Conservation (phyloP, 208 protist genomes). For the Trypanosomatidae sp. region DNA sequence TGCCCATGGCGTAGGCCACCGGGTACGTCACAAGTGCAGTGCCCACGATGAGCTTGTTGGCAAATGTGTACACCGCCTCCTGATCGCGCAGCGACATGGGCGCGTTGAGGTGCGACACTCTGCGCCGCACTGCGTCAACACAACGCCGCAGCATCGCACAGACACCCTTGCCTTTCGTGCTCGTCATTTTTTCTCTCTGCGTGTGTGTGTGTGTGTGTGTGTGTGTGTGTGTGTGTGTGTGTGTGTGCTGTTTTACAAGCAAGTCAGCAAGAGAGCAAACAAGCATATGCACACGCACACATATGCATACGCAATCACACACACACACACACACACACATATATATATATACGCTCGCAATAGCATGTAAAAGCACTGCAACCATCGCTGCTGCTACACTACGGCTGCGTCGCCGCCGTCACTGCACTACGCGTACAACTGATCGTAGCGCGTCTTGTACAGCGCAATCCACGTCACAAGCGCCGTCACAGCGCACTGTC, state of each 20-base stretch:
- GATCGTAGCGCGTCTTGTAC: conserved; percentile 27
- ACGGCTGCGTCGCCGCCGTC: neutral
- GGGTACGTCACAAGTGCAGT: conserved; percentile 34
- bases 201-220: no score
- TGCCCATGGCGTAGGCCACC: conserved; percentile 30
- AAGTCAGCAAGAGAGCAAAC: conserved; percentile 2
- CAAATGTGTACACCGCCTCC: conserved; percentile 7
- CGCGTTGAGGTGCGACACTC: conserved; percentile 42
- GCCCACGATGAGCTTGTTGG: conserved; percentile 26
- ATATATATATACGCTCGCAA: neutral
- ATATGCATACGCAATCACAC: neutral
- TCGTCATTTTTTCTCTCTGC: no score
- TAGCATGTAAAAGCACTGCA: neutral
- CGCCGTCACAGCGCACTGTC: conserved; percentile 36
- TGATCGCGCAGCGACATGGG: conserved; percentile 77
- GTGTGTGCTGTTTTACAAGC: no score
- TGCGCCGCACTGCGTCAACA: conserved; percentile 44
- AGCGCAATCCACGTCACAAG: conserved; percentile 59
- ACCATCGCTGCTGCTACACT: neutral
- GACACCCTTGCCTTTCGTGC: no score
- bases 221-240: no score
- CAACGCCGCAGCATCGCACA: neutral
- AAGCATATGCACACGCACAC: conserved; percentile 2
- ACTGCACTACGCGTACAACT: conserved; percentile 5
- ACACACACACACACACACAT: neutral